Base-by-base conservation (phyloP, 768 basidiomycete genomes). In the Multifurca ochricompacta region DNA sequence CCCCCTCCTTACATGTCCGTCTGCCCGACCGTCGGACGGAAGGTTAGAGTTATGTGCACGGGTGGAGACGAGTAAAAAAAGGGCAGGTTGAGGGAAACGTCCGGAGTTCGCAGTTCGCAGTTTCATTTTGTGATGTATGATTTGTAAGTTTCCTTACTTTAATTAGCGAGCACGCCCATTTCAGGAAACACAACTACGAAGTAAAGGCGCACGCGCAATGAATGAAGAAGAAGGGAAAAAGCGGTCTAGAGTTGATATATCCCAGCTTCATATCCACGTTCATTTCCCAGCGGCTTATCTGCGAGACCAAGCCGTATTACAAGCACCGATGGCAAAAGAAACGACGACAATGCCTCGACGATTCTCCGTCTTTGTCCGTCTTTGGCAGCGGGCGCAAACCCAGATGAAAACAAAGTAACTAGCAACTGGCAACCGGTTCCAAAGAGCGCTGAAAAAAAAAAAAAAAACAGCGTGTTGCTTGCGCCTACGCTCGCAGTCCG, bases 301-400 rank as follows among this genome's bases (percentile, higher is more conserved):
- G 37, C 48, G 42, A 49, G 23, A 32, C 34, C 44, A 21, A n/a
- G 14, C 27, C 34, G 5, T 25, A 42, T 42, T 45, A 44, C 36
- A 51, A 37, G 30, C 27, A 10, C 54, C 43, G 36, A 50, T 3
- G 48, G 19, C 54, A 40, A n/a, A n/a, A 45, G 54, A 51, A 50
- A 39, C 46, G 37, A 51, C 59, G 50, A 58, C 6, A 53, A 48
- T 46, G 25, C 34, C 19, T 60, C 59, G 59, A 60, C 46, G 31
- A 58, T 60, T 60, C 56, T 30, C 59, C 59, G 44, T 31, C 49
- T 23, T 48, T 36, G n/a, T 37, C 39, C 44, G 40, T 41, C 18
- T 34, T n/a, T 21, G 18, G 21, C 35, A 13, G 10, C 48, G 42
- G n/a, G 40, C 30, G 16, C 7, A 48, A 34, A 45, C 31, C 21